A percentile compares a stretch with the other conserved stretches of the same genome.
Conservation (phyloP, 23 red algal species). For the Rhodosorus marinus region DNA sequence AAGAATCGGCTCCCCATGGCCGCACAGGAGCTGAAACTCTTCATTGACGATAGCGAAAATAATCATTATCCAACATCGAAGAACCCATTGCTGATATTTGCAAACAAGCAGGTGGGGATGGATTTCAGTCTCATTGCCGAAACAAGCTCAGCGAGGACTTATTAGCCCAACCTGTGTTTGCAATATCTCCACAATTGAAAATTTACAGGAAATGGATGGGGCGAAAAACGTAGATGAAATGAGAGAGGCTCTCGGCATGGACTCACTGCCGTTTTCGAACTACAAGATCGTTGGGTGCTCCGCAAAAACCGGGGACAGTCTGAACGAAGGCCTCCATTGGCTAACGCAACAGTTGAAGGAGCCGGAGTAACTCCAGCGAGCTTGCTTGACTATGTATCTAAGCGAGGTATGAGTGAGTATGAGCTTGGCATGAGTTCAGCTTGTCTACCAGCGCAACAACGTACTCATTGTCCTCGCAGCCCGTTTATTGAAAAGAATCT, state of each 20-base stretch:
- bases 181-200: no score
- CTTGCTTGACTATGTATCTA: no score
- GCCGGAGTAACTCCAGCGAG: no score
- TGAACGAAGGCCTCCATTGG: conserved; percentile 32
- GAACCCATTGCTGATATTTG: conserved; percentile 39
- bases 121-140: conserved; percentile 1
- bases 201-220: conserved; percentile 35
- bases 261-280: conserved; percentile 10
- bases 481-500: no score
- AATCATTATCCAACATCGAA: conserved; percentile 16
- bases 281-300: conserved; percentile 16
- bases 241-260: conserved; percentile 13
- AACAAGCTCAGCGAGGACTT: no score
- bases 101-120: conserved; percentile 80
- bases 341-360: conserved; percentile 20
- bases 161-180: no score
- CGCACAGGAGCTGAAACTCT: conserved; percentile 37
- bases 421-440: no score
- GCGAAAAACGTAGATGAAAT: conserved; percentile 16
- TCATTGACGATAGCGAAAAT: conserved; percentile 28
- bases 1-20: conserved; percentile 15
- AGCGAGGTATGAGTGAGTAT: no score
- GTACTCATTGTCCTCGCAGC: no score
- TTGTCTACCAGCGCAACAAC: no score
- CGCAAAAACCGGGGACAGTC: conserved; percentile 15